Base-by-base conservation (phyloP, 2,329 filamentous ascomycete species). In the Pseudocercospora fuligena region DNA sequence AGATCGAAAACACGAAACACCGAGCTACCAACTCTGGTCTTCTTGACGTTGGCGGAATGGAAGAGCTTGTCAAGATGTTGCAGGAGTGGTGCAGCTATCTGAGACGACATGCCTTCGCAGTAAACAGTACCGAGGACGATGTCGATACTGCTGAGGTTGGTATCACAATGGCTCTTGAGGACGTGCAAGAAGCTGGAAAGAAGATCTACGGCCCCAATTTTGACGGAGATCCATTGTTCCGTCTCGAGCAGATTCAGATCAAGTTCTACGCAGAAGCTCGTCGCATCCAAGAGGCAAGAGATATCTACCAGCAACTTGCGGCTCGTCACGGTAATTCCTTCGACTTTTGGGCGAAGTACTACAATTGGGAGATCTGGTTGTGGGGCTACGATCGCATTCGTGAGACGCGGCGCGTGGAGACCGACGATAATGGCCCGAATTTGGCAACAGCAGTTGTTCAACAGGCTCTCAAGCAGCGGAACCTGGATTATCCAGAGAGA, bases 11-110 rank as follows among this genome's bases (percentile, higher is more conserved):
- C 47, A 93, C 97, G 78, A 99, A 99, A 80, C 93, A 97, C 78
- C 89, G 90, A 51, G 95, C 95, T 6, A 98, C 94, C 0, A 92
- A 90, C 75, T 93, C 92, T 60, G 90, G 93, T 8, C 85, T 96
- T 49, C 84, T 98, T 5, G 93, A 97, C 77, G 89, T 91, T 69
- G 89, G 93, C 68, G 94, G 93, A 25, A 90, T 97, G 85, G 89
- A 93, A 59, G 92, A 94, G 71, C 89, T 97, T 33, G 87, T 98
- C 66, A 93, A 97, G 73, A 92, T 98, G 75, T 93, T 97, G 75
- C 89, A 92, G 61, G 91, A 94, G 0, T 99, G 95, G 95, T 97
- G 94, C 76, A 93, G 93, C 59, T 98, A 94, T 73, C 85, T 99
- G 21, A 93, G 94, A 71, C 90, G 95, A 25, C 90, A 90, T 58